A percentile compares a stretch with the other conserved stretches of the same genome.
Evolutionary conservation across 306 rosid species (phyloP).

Genomic region (Castanospermum australe): DNA sequence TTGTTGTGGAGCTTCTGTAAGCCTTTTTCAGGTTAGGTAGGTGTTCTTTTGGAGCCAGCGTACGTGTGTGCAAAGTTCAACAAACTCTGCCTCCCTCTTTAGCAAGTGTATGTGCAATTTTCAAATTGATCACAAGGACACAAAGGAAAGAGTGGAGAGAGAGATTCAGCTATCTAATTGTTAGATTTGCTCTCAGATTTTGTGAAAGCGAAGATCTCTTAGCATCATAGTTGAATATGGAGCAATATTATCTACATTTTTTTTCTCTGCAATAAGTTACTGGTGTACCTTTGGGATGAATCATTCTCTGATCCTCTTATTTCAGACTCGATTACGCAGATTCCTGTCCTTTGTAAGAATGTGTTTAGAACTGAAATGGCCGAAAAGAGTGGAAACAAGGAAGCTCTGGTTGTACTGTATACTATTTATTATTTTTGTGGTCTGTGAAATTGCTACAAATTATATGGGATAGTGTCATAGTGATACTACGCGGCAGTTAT

Average conservation of each 20-base stretch:
- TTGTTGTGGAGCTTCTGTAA: conserved; percentile 86
- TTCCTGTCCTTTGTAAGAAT: not conserved
- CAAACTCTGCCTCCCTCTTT: not conserved
- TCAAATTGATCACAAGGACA: not conserved
- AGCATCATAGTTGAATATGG: conserved; percentile 20
- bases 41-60: conserved; percentile 6
- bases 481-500: not conserved
- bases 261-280: conserved; percentile 35
- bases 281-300: conserved; percentile 23
- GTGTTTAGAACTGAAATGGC: conserved; percentile 20
- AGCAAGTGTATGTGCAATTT: conserved; percentile 17
- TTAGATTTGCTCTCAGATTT: conserved; percentile 10
- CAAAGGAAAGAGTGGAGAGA: not conserved
- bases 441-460: not conserved
- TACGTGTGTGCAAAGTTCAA: not conserved
- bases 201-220: conserved; percentile 27
- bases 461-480: not conserved
- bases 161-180: not conserved
- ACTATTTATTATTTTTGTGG: not conserved
- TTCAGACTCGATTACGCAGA: conserved; percentile 6
- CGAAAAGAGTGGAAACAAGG: not conserved
- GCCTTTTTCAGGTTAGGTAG: conserved; percentile 12
- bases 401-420: not conserved
- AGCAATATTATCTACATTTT: conserved; percentile 20
- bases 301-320: conserved; percentile 5